Percentiles rank a stretch among this genome's conserved stretches.
Evolutionary conservation across 768 basidiomycete genomes (phyloP).

Genomic region (Podaxis sp.): DNA sequence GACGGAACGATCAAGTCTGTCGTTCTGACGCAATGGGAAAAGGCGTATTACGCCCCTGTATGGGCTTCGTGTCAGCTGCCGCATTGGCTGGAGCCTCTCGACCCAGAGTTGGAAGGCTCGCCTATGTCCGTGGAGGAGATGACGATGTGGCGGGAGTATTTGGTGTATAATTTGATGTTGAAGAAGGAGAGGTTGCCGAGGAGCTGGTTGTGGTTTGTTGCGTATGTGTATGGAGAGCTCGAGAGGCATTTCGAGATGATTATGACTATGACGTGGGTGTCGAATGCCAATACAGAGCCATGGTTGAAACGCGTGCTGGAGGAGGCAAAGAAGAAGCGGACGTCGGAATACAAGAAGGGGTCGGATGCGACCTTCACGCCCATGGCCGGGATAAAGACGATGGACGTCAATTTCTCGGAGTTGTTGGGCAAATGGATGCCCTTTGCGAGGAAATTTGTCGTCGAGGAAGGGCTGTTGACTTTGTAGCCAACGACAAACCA

Average conservation of each 20-base stretch:
- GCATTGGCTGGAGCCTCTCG: constrained; percentile 12
- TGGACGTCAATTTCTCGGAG: constrained; percentile 14
- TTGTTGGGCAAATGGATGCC: constrained; percentile 17
- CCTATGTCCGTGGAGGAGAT: constrained; percentile 12
- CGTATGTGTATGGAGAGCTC: constrained; percentile 14
- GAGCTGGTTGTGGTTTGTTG: constrained; percentile 16
- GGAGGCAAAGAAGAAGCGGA: constrained; percentile 10
- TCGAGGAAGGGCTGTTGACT: constrained; percentile 3
- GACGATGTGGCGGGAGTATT: constrained; percentile 14
- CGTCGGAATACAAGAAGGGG: constrained; percentile 10
- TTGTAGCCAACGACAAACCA: neutral
- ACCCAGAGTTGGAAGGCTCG: constrained; percentile 1
- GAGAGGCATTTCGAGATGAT: constrained; percentile 16
- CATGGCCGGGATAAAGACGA: constrained; percentile 10
- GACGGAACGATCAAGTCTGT: constrained; percentile 13
- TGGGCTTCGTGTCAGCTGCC: constrained; percentile 16
- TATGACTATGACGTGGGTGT: constrained; percentile 13
- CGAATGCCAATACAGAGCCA: constrained; percentile 13
- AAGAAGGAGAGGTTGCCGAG: constrained; percentile 15
- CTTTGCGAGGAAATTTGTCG: constrained; percentile 13
- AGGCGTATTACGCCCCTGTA: constrained; percentile 12
- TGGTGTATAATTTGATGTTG: constrained; percentile 13
- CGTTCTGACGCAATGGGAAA: constrained; percentile 16
- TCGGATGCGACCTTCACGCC: constrained; percentile 6
- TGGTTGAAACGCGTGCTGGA: constrained; percentile 12